These are phyloP conservation scores for Trametes cubensis DNA, from an alignment of 768 basidiomycete genomes.

Conservation along the genomic window DNA sequence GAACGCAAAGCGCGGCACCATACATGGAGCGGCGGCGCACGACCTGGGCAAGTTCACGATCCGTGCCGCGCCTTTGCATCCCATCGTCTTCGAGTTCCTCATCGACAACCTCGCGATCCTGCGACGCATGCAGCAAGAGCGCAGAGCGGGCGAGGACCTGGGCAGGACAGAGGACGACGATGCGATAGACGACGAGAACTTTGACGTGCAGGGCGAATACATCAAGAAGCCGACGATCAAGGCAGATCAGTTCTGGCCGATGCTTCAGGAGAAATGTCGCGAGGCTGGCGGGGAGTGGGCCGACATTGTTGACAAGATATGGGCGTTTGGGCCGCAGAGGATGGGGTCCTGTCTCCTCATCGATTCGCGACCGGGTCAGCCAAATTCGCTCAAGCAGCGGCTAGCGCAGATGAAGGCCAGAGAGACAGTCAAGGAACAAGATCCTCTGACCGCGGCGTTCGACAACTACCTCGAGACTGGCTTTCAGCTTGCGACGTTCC, in stretches of 20 bases:
- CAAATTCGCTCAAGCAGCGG: slow-evolving; percentile 60
- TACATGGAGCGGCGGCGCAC: slow-evolving; percentile 67
- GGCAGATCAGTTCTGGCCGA: slow-evolving; percentile 80
- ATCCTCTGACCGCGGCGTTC: slow-evolving; percentile 53
- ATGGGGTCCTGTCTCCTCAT: slow-evolving; percentile 87
- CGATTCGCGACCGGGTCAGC: slow-evolving; percentile 59
- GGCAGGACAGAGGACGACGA: slow-evolving; percentile 1
- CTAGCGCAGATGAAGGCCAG: slow-evolving; percentile 41
- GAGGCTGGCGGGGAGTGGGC: slow-evolving; percentile 81
- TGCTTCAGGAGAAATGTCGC: slow-evolving; percentile 62
- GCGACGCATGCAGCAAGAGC: slow-evolving; percentile 58
- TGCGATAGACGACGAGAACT: slow-evolving; percentile 38
- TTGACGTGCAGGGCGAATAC: slow-evolving; percentile 59
- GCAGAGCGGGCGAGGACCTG: slow-evolving; percentile 21
- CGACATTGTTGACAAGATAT: slow-evolving; percentile 68
- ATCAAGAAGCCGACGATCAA: slow-evolving; percentile 63
- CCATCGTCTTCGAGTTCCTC: slow-evolving; percentile 73
- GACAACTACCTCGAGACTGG: slow-evolving; percentile 87
- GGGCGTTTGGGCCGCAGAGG: slow-evolving; percentile 91
- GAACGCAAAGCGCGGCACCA: slow-evolving; percentile 74
- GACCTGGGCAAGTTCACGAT: slow-evolving; percentile 80
- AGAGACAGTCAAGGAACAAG: slow-evolving; percentile 37
- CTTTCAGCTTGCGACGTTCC: slow-evolving; percentile 92
- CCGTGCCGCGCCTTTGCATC: slow-evolving; percentile 80
- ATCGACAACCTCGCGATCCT: slow-evolving; percentile 69